A percentile compares a stretch with the other conserved stretches of the same genome.
Conservation (phyloP, 2,329 filamentous ascomycete species). For the Exophiala dermatitidis region DNA sequence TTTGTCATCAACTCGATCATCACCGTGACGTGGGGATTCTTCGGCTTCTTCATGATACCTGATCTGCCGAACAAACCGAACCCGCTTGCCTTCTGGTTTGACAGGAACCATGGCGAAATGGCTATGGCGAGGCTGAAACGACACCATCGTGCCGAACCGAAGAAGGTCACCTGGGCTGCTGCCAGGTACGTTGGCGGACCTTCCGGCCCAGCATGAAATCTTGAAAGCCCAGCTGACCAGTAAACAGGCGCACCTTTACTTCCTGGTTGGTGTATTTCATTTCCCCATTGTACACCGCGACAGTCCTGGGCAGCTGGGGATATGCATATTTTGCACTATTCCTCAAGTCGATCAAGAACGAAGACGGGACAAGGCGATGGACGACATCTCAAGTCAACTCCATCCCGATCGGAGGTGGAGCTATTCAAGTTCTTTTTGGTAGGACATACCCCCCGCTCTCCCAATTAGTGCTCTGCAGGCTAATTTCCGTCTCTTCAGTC, state of each 20-base stretch:
- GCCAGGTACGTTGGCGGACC: conserved; percentile 27
- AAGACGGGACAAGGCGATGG: conserved; percentile 41
- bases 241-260: conserved; percentile 34
- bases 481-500: conserved; percentile 39
- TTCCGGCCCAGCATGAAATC: not conserved
- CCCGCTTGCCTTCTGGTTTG: conserved; percentile 36
- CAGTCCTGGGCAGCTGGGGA: conserved; percentile 43
- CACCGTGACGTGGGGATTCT: conserved; percentile 32
- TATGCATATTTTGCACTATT: conserved; percentile 38
- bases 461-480: too few species aligned
- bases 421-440: conserved; percentile 31
- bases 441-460: too few species aligned
- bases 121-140: conserved; percentile 41
- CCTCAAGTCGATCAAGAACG: conserved; percentile 32
- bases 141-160: conserved; percentile 42
- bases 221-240: not conserved
- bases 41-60: conserved; percentile 34
- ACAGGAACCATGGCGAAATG: conserved; percentile 36
- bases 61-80: conserved; percentile 29
- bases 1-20: conserved; percentile 37
- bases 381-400: conserved; percentile 42
- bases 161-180: conserved; percentile 40
- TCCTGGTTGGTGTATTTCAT: conserved; percentile 44
- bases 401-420: conserved; percentile 44
- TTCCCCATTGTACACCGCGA: conserved; percentile 40